Evolutionary conservation across 177 flowering plant species (phyloP).

Genomic region (Tripterygium wilfordii): DNA sequence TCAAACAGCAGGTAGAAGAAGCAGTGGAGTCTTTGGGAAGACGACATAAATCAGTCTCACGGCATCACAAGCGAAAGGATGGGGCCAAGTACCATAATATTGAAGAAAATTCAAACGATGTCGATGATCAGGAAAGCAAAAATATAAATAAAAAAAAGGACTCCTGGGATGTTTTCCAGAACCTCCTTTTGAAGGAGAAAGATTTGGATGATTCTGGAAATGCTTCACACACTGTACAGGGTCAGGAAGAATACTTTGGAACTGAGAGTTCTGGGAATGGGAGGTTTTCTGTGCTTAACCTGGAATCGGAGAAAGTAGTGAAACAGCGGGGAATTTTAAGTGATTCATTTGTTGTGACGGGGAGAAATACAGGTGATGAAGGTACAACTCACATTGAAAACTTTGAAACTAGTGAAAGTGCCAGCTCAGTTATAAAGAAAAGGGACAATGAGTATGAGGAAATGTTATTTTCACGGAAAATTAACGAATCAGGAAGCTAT

Average conservation of each 20-base stretch:
- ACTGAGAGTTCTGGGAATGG: conserved; percentile 19
- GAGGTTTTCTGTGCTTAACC: conserved; percentile 13
- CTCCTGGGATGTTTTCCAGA: conserved; percentile 76
- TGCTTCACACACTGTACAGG: conserved; percentile 17
- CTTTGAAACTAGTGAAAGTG: conserved; percentile 33
- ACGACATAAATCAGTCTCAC: conserved; percentile 41
- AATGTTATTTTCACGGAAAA: conserved; percentile 33
- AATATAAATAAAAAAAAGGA: conserved; percentile 26
- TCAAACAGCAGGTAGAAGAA: conserved; percentile 66
- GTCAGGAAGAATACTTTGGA: conserved; percentile 30
- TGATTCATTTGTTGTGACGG: conserved; percentile 53
- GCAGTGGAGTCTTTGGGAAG: conserved; percentile 66
- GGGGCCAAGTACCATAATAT: conserved; percentile 20
- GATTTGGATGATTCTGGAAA: conserved; percentile 20
- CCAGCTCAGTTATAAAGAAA: conserved; percentile 24
- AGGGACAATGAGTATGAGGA: conserved; percentile 41
- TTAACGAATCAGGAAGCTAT: conserved; percentile 18
- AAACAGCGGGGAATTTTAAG: conserved; percentile 26
- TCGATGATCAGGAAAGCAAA: conserved; percentile 18
- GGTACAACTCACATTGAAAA: conserved; percentile 19
- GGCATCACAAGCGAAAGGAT: conserved; percentile 35
- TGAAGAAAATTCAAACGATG: conserved; percentile 19
- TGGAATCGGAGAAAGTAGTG: conserved; percentile 30
- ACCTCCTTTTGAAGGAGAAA: conserved; percentile 60
- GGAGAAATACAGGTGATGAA: conserved; percentile 25